These are phyloP conservation scores for Coniochaeta ligniaria DNA, from an alignment of 2,329 filamentous ascomycete species.

Conservation along the genomic window DNA sequence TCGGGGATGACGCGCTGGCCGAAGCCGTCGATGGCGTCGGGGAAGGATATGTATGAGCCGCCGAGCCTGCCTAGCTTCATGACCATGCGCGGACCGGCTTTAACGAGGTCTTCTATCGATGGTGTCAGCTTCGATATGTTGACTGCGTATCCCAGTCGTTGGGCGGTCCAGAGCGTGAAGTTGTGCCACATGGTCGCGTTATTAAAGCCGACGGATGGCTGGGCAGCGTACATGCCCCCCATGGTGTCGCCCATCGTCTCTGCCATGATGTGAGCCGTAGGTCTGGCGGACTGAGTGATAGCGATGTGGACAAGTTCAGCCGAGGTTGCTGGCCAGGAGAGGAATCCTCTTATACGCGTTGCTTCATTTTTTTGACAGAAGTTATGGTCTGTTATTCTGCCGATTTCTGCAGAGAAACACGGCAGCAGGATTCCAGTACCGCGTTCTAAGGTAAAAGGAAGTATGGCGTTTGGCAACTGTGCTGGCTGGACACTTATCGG, in stretches of 20 bases:
- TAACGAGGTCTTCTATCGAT: conserved; percentile 60
- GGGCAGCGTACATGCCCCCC: conserved; percentile 6
- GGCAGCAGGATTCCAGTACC: background rate
- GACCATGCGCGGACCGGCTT: conserved; percentile 63
- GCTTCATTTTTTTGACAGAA: background rate
- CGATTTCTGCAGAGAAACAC: background rate
- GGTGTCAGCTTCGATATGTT: conserved; percentile 55
- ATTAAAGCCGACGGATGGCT: conserved; percentile 25
- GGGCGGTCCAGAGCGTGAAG: conserved; percentile 45
- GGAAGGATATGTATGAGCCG: conserved; percentile 53
- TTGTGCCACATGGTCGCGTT: conserved; percentile 43
- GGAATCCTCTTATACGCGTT: background rate
- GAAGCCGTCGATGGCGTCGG: conserved; percentile 53
- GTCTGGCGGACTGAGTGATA: background rate
- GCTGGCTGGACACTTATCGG: background rate
- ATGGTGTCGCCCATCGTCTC: background rate
- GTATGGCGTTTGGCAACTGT: background rate
- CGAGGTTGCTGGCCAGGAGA: background rate
- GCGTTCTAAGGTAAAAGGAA: background rate
- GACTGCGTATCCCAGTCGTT: conserved; percentile 33
- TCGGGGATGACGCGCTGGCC: conserved; percentile 54
- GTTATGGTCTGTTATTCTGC: background rate
- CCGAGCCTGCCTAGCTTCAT: conserved; percentile 60
- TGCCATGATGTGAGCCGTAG: background rate
- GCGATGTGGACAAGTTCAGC: background rate